Conservation (phyloP, 192 early-diverging fungal genomes). For the Dimargaris xerosporica region DNA sequence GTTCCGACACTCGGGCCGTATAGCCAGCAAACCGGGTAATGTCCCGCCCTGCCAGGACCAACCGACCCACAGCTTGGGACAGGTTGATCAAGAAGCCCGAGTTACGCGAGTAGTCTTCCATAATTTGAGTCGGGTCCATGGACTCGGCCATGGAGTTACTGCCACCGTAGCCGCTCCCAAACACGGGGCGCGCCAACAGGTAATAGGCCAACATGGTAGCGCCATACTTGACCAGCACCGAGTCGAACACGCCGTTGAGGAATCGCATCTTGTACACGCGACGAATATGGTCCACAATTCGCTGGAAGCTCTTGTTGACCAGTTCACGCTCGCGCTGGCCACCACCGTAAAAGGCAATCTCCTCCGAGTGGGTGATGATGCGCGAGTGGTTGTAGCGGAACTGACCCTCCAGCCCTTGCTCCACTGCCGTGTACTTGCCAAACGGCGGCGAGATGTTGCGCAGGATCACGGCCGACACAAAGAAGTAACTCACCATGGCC, state of each 20-base stretch:
- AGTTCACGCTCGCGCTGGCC: conserved; percentile 70
- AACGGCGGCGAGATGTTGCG: conserved; percentile 85
- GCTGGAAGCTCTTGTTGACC: conserved; percentile 58
- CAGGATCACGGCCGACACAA: conserved; percentile 59
- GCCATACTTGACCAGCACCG: conserved; percentile 97
- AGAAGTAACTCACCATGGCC: conserved; percentile 61
- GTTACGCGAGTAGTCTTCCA: conserved; percentile 60
- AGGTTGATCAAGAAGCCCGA: conserved; percentile 54
- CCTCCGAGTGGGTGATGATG: conserved; percentile 90
- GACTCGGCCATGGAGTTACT: conserved; percentile 11
- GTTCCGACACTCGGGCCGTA: conserved; percentile 72
- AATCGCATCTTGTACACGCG: conserved; percentile 71
- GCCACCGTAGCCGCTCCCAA: conserved; percentile 33
- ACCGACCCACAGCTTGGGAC: conserved; percentile 65
- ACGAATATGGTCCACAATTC: conserved; percentile 75
- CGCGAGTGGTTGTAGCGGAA: conserved; percentile 90
- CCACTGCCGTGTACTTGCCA: conserved; percentile 86
- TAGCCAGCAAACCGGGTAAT: conserved; percentile 90
- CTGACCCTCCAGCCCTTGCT: conserved; percentile 85
- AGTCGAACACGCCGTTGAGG: conserved; percentile 89
- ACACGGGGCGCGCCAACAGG: conserved; percentile 78
- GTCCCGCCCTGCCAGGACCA: conserved; percentile 93
- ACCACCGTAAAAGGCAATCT: conserved; percentile 84
- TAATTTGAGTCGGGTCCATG: conserved; percentile 24
- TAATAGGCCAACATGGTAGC: conserved; percentile 64